Base-by-base conservation (phyloP, 1,284 basidiomycete genomes). In the Cutaneotrichosporon cavernicola region DNA sequence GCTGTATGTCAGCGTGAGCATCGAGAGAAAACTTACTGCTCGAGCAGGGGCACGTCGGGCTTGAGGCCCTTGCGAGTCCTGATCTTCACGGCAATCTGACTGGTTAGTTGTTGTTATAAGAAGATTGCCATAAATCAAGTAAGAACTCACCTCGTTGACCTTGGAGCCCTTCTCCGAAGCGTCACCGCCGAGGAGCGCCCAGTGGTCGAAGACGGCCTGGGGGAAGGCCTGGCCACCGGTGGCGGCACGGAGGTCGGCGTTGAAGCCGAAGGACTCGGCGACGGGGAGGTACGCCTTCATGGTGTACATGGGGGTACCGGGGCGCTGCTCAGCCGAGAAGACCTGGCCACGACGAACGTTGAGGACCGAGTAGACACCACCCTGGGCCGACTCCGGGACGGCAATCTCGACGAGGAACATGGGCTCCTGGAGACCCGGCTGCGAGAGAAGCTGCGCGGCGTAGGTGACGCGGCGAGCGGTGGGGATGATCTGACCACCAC, bases 341-440 rank as follows among this genome's bases (percentile, higher is more conserved):
- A 99, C 97, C 81, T 97, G 93, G 69, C 96, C 97, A 88, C 97
- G 92, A 81, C 96, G 92, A 85, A 90, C 94, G 89, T 97, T 99
- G 83, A 99, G 84, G 86, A 86, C 73, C 83, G 80, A 81, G 89
- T 99, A 99, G 84, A 99, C 95, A 86, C 97, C 97, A 82, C 97
- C 97, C 75, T 99, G 94, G 72, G 91, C 95, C 78, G 88, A 91
- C 83, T 98, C 95, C 65, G 97, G 97, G 84, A 93, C 96, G 83
- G 98, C 96, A 76, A 99, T 95, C 84, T 99, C 96, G 82, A 98
- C 90, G 89, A 95, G 89, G 86, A 94, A 99, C 82, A 99, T 85
- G 69, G 97, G 97, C 83, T 99, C 97, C 82, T 98, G 95, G 69
- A 99, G 86, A 84, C 87, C 86, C 58, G 97, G 97, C 55, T 86